Conservation (phyloP, 1,139 yeast genomes). For the Saccharomyces hybrid region DNA sequence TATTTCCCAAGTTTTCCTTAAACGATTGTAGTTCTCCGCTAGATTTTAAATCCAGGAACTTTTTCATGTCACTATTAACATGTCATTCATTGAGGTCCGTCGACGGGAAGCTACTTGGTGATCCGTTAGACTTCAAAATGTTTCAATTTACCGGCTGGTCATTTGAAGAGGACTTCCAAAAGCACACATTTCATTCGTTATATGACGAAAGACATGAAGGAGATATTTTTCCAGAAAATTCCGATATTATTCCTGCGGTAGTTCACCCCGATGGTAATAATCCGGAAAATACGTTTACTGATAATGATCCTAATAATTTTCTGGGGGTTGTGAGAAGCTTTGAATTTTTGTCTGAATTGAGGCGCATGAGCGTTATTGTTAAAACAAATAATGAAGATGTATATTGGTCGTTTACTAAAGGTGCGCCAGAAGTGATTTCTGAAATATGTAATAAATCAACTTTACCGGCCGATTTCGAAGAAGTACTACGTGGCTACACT, state of each 20-base stretch:
- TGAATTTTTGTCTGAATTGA: constrained; percentile 75
- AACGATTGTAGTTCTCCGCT: constrained; percentile 26
- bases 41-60: constrained; percentile 25
- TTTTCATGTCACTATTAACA: constrained; percentile 54
- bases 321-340: constrained; percentile 63
- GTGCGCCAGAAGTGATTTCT: constrained; percentile 95
- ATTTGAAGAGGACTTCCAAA: constrained; percentile 55
- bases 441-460: constrained; percentile 65
- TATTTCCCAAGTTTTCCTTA: constrained; percentile 27
- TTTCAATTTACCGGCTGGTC: constrained; percentile 80
- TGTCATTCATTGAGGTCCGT: constrained; percentile 83
- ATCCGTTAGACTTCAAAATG: constrained; percentile 89
- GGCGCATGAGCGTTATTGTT: constrained; percentile 85
- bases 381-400: constrained; percentile 35
- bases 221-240: constrained; percentile 36
- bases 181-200: constrained; percentile 31
- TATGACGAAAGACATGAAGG: constrained; percentile 34
- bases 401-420: constrained; percentile 63
- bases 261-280: constrained; percentile 37
- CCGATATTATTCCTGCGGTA: constrained; percentile 40
- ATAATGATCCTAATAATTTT: constrained; percentile 35
- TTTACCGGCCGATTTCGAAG: constrained; percentile 68
- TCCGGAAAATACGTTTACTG: constrained; percentile 23
- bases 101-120: constrained; percentile 79
- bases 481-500: constrained; percentile 71